phyloP scores from a whole-genome alignment of 345 rosid genomes.

The Boechera divaricarpa region DNA sequence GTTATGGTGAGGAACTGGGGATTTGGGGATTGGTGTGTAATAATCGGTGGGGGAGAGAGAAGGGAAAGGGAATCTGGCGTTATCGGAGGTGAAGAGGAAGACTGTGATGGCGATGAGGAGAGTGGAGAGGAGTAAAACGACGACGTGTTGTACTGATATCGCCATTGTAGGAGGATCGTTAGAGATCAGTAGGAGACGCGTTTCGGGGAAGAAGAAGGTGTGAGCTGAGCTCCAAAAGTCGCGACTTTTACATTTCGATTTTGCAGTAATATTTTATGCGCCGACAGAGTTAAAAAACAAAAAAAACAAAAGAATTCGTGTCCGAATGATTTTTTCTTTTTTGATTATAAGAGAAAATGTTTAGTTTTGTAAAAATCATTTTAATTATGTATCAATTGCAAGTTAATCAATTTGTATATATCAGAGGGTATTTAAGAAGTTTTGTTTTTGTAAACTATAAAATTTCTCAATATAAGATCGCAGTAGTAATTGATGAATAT shows the following conservation, averaged over 20 bases:
- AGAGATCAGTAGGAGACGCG: constrained; percentile 27
- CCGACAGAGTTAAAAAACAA: constrained; percentile 31
- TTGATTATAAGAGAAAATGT: neutral
- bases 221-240: constrained; percentile 33
- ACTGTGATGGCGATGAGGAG: constrained; percentile 51
- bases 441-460: neutral
- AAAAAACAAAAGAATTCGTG: neutral
- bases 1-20: constrained; percentile 16
- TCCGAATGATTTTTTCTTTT: neutral
- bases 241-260: constrained; percentile 32
- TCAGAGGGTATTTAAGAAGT: neutral
- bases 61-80: constrained; percentile 43
- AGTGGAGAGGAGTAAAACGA: constrained; percentile 54
- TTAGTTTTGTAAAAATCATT: neutral
- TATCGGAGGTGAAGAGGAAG: constrained; percentile 49
- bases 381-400: neutral
- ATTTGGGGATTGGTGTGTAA: constrained; percentile 43
- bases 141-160: constrained; percentile 52
- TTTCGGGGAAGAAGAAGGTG: constrained; percentile 13
- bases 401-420: too few relatives aligned
- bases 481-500: neutral
- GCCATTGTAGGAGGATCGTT: constrained; percentile 51
- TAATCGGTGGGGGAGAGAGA: constrained; percentile 44
- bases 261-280: constrained; percentile 22
- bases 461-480: neutral